A percentile compares a stretch with the other conserved stretches of the same genome.
Conservation (phyloP, 2,329 filamentous ascomycete genomes). For the Penicillium brevicompactum region DNA sequence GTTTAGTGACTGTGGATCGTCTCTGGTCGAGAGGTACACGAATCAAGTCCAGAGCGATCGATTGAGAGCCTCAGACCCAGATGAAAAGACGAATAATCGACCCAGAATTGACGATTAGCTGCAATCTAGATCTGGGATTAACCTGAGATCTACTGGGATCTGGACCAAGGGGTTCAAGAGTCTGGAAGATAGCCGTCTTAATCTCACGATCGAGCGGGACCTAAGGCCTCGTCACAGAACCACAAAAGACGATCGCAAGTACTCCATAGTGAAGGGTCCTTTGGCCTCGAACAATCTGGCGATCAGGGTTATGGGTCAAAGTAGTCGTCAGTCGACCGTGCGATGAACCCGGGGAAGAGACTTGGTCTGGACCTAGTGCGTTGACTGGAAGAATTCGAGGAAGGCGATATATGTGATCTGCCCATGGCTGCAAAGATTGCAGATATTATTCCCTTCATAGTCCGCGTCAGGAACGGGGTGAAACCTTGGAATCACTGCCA, state of each 20-base stretch:
- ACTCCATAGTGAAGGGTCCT: background rate
- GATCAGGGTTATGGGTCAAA: background rate
- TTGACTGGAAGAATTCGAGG: background rate
- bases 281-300: background rate
- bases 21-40: background rate
- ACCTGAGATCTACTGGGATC: background rate
- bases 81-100: background rate
- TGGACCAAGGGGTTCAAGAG: background rate
- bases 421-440: background rate
- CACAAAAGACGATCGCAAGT: background rate
- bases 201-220: background rate
- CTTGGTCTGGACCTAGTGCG: background rate
- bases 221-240: background rate
- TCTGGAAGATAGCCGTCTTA: background rate
- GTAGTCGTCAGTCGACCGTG: conserved; percentile 2
- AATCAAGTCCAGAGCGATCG: background rate
- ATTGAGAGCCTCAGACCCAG: background rate
- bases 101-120: background rate
- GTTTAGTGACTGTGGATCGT: background rate
- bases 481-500: background rate
- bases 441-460: background rate
- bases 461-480: background rate
- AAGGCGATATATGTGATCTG: background rate
- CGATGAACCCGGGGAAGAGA: background rate
- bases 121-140: conserved; percentile 1